These are phyloP conservation scores for Pseudoneurospora amorphoporcata DNA, from an alignment of 495 filamentous ascomycete species.

Conservation along the genomic window DNA sequence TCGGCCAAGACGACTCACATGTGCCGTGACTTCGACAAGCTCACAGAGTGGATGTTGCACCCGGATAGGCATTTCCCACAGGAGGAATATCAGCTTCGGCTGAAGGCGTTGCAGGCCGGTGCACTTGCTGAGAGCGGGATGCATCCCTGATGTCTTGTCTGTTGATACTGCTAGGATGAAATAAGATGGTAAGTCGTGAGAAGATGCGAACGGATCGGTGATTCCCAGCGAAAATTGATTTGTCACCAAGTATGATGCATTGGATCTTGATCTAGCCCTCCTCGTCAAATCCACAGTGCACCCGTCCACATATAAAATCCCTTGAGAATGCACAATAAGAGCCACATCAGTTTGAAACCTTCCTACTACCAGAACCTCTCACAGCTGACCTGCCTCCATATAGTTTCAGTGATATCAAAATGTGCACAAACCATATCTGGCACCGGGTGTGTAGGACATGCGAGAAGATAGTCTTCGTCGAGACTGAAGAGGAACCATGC, in stretches of 20 bases:
- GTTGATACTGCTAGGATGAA: background rate
- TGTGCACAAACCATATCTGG: background rate
- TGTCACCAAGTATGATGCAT: background rate
- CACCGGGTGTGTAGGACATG: background rate
- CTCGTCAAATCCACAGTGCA: background rate
- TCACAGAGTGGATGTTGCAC: conserved; percentile 2
- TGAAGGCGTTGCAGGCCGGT: background rate
- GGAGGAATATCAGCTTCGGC: conserved; percentile 1
- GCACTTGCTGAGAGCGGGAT: background rate
- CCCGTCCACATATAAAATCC: background rate
- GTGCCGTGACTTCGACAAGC: conserved; percentile 4
- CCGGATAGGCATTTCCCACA: background rate
- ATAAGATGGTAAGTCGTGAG: background rate
- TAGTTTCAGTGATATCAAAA: background rate
- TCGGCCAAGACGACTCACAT: conserved; percentile 4
- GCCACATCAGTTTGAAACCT: background rate
- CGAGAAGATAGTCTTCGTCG: background rate
- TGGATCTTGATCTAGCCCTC: background rate
- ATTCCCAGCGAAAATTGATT: background rate
- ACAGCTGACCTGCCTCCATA: background rate
- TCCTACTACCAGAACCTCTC: background rate
- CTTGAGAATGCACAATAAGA: background rate
- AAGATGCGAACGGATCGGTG: background rate
- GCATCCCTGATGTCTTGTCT: background rate
- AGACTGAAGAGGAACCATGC: background rate